These are phyloP conservation scores for Trametes elegans DNA, from an alignment of 768 basidiomycete species.

Conservation along the genomic window DNA sequence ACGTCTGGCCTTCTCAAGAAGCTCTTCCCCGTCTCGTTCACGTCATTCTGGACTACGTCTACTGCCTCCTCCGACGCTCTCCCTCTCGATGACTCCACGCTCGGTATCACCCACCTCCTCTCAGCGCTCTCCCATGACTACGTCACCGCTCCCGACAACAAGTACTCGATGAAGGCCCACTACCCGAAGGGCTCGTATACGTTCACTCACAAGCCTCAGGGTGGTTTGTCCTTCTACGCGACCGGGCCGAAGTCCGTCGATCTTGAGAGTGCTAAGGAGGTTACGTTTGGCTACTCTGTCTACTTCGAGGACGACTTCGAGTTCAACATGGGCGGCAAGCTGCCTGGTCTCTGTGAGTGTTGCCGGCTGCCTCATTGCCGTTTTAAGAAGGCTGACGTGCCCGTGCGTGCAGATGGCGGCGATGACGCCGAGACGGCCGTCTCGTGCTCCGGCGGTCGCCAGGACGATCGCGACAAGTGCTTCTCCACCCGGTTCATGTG, in stretches of 20 bases:
- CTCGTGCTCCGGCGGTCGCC: constrained; percentile 68
- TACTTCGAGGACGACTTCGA: constrained; percentile 61
- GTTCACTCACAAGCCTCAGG: constrained; percentile 43
- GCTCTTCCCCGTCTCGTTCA: constrained; percentile 26
- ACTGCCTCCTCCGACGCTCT: constrained; percentile 19
- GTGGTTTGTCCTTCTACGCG: constrained; percentile 73
- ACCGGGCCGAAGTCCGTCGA: constrained; percentile 52
- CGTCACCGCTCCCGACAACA: constrained; percentile 26
- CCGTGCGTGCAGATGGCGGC: constrained; percentile 47
- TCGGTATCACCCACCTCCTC: constrained; percentile 26
- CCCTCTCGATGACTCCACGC: constrained; percentile 28
- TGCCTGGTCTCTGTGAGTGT: constrained; percentile 68
- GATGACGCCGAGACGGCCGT: constrained; percentile 46
- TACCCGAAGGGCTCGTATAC: constrained; percentile 52
- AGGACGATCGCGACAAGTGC: constrained; percentile 54
- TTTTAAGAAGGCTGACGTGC: neutral
- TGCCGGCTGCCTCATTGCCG: no score
- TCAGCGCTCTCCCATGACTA: constrained; percentile 25
- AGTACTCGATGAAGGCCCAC: constrained; percentile 25
- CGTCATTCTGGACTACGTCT: constrained; percentile 28
- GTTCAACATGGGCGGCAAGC: constrained; percentile 69
- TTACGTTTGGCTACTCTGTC: constrained; percentile 59
- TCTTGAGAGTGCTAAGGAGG: constrained; percentile 61
- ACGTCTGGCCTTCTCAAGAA: constrained; percentile 11
- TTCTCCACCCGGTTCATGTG: constrained; percentile 77